Evolutionary conservation across 345 rosid genomes (phyloP).

Genomic region (Hypericum androsaemum): DNA sequence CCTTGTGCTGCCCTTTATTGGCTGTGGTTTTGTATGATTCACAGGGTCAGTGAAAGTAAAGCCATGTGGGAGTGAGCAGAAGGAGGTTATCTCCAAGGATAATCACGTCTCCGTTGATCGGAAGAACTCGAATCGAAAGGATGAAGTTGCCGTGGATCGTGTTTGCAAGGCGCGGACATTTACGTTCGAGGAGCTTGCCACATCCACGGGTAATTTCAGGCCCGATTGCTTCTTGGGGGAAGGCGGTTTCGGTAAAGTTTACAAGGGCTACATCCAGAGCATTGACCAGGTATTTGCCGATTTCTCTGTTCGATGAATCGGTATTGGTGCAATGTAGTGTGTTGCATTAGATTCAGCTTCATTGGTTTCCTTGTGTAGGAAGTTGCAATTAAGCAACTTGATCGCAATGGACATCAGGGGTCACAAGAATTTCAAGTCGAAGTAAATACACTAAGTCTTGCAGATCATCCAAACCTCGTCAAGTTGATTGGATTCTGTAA

Average conservation of each 20-base stretch:
- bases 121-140: constrained; percentile 34
- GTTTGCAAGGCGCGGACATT: constrained; percentile 47
- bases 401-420: constrained; percentile 35
- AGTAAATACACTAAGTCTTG: constrained; percentile 25
- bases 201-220: constrained; percentile 69
- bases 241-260: constrained; percentile 85
- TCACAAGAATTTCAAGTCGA: constrained; percentile 32
- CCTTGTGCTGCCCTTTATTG: too few species aligned
- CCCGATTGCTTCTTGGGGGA: constrained; percentile 75
- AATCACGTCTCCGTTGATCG: constrained; percentile 16
- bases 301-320: not conserved
- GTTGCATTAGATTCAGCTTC: constrained; percentile 1
- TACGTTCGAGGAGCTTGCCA: constrained; percentile 62
- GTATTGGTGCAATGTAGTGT: not conserved
- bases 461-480: constrained; percentile 37
- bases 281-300: constrained; percentile 45
- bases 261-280: constrained; percentile 52
- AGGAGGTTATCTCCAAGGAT: too few species aligned
- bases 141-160: constrained; percentile 38
- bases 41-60: too few species aligned
- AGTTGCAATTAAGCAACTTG: constrained; percentile 40
- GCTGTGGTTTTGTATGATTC: too few species aligned
- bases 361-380: constrained; percentile 14
- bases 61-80: too few species aligned
- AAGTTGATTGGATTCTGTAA: constrained; percentile 34